These are phyloP conservation scores for Penicillium vulpinum DNA, from an alignment of 2,329 filamentous ascomycete species.

Conservation along the genomic window DNA sequence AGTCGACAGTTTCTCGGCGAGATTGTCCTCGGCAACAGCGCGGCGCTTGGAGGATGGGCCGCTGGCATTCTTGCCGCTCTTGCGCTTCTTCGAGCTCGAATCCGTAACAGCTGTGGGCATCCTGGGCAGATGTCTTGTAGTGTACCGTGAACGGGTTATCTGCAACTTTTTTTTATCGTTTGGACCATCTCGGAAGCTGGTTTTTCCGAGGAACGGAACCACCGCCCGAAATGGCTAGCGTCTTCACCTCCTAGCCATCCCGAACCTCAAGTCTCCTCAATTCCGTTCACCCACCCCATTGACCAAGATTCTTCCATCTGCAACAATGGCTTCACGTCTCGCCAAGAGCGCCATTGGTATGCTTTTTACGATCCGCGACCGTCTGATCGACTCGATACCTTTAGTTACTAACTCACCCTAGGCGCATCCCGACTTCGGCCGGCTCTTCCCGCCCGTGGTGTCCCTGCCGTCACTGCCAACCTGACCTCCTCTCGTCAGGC, in stretches of 20 bases:
- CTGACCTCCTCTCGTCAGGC: constrained; percentile 67
- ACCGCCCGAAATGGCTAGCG: constrained; percentile 35
- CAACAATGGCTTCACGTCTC: constrained; percentile 96
- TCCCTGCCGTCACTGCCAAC: constrained; percentile 72
- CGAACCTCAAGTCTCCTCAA: constrained; percentile 43
- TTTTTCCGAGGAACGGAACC: constrained; percentile 34
- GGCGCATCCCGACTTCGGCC: constrained; percentile 90
- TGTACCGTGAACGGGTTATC: constrained; percentile 9
- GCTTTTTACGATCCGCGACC: constrained; percentile 45
- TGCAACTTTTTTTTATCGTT: constrained; percentile 31
- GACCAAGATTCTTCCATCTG: constrained; percentile 56
- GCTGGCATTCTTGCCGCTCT: constrained; percentile 36
- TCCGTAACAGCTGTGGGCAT: constrained; percentile 33
- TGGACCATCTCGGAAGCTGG: constrained; percentile 29
- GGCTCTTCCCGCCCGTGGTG: constrained; percentile 67
- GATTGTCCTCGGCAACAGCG: constrained; percentile 50
- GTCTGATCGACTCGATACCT: constrained; percentile 15
- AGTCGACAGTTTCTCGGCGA: constrained; percentile 59
- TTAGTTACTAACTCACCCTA: constrained; percentile 48
- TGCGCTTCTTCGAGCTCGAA: constrained; percentile 42
- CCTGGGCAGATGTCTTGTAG: constrained; percentile 15
- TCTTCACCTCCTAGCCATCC: constrained; percentile 41
- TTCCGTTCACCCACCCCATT: constrained; percentile 41
- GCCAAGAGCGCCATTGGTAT: constrained; percentile 92
- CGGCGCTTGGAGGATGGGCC: constrained; percentile 45